Conservation (phyloP, 1,139 yeast genomes). For the Candida sanyaensis region DNA sequence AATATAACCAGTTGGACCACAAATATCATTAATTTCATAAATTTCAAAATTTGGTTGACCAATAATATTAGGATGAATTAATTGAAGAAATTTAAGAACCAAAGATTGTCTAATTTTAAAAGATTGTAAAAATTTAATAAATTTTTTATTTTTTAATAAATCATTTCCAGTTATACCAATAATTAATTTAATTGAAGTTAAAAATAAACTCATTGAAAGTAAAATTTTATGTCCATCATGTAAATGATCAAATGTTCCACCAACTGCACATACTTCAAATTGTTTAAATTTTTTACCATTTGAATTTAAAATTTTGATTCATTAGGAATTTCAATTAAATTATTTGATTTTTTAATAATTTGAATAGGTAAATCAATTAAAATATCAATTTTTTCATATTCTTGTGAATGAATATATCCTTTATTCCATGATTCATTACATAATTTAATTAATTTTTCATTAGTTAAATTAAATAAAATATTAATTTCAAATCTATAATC, state of each 20-base stretch:
- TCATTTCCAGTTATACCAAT: constrained; percentile 87
- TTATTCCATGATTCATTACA: constrained; percentile 7
- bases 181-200: constrained; percentile 57
- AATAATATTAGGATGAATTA: constrained; percentile 23
- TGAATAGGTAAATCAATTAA: neutral
- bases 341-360: neutral
- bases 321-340: neutral
- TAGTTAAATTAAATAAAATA: constrained; percentile 27
- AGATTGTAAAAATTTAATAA: constrained; percentile 61
- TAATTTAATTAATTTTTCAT: neutral
- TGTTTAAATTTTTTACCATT: neutral
- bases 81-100: constrained; percentile 50
- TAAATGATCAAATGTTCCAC: constrained; percentile 96
- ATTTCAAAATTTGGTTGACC: constrained; percentile 23
- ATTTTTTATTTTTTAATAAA: constrained; percentile 73
- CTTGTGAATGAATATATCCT: constrained; percentile 3
- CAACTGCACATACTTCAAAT: constrained; percentile 56
- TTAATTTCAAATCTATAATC: constrained; percentile 33
- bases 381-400: constrained; percentile 3
- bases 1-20: constrained; percentile 92
- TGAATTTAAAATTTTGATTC: neutral
- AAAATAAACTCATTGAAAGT: constrained; percentile 69
- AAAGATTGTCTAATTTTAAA: constrained; percentile 51
- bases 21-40: constrained; percentile 74
- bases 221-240: constrained; percentile 95